Conservation (phyloP, 768 basidiomycete genomes). For the Pulveroboletus sp. region DNA sequence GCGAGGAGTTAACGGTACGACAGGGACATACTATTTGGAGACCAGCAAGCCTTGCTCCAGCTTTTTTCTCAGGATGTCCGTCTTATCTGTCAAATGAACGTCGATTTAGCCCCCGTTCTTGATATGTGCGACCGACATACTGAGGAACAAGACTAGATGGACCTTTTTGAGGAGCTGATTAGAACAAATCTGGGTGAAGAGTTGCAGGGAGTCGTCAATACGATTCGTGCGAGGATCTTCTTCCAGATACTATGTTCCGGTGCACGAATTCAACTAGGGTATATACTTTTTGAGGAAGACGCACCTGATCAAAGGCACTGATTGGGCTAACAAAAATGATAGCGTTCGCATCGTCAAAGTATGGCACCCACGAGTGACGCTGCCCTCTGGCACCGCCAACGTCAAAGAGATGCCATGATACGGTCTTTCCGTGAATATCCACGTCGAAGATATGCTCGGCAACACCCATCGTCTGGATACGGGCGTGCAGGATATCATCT, state of each 20-base stretch:
- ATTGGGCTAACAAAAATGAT: slow-evolving; percentile 79
- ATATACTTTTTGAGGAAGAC: neutral
- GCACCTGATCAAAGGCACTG: slow-evolving; percentile 73
- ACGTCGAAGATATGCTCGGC: slow-evolving; percentile 82
- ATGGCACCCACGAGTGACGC: slow-evolving; percentile 73
- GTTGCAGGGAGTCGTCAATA: slow-evolving; percentile 83
- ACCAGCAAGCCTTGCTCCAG: slow-evolving; percentile 65
- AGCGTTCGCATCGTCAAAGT: slow-evolving; percentile 63
- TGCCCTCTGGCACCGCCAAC: slow-evolving; percentile 70
- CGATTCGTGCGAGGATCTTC: slow-evolving; percentile 83
- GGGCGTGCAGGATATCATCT: slow-evolving; percentile 88
- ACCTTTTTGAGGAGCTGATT: slow-evolving; percentile 74
- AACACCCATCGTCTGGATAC: slow-evolving; percentile 87
- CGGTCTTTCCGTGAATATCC: slow-evolving; percentile 69
- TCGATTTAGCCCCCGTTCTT: neutral
- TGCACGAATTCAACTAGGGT: neutral
- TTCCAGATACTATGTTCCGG: slow-evolving; percentile 61
- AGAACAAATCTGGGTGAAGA: slow-evolving; percentile 82
- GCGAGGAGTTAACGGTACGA: neutral
- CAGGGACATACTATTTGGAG: slow-evolving; percentile 65
- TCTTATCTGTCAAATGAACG: slow-evolving; percentile 50
- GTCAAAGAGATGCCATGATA: slow-evolving; percentile 71
- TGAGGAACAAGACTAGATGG: slow-evolving; percentile 54
- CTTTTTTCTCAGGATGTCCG: slow-evolving; percentile 71
- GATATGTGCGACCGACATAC: slow-evolving; percentile 31